Conservation (phyloP, 2,329 filamentous ascomycete species). For the Fusarium pseudocircinatum region DNA sequence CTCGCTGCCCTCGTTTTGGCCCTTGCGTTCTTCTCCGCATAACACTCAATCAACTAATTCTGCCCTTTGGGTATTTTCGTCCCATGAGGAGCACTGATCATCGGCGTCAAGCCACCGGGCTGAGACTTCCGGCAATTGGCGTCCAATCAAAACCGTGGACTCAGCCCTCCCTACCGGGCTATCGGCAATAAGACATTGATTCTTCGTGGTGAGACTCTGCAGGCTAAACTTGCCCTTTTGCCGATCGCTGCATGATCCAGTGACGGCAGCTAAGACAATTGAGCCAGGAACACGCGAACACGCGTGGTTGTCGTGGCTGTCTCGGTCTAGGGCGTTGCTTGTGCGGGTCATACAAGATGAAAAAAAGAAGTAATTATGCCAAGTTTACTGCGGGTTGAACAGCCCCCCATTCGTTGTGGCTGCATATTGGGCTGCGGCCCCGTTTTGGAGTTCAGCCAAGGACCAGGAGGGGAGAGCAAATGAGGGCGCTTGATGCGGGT, state of each 20-base stretch:
- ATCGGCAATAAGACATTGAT: constrained; percentile 2
- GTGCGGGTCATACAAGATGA: background rate
- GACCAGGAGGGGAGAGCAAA: background rate
- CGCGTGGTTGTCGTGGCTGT: background rate
- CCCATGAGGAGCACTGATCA: background rate
- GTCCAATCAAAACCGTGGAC: background rate
- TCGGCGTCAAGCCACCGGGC: background rate
- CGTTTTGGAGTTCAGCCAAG: background rate
- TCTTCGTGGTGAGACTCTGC: background rate
- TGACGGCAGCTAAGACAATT: background rate
- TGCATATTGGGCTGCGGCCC: too few relatives aligned
- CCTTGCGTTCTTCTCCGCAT: background rate
- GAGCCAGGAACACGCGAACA: constrained; percentile 1
- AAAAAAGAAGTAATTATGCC: background rate
- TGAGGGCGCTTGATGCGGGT: background rate
- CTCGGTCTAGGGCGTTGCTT: background rate
- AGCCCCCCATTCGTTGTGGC: background rate
- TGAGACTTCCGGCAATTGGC: background rate
- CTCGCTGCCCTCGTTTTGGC: background rate
- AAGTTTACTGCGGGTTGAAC: background rate
- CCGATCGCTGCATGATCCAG: constrained; percentile 2
- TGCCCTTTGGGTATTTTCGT: background rate
- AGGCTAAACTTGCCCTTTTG: background rate
- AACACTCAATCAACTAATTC: background rate
- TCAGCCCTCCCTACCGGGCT: background rate